Percentiles rank a stretch among this genome's conserved stretches.
Evolutionary conservation across 2,329 filamentous ascomycete genomes (phyloP).

Genomic region (Juglanconis sp.): DNA sequence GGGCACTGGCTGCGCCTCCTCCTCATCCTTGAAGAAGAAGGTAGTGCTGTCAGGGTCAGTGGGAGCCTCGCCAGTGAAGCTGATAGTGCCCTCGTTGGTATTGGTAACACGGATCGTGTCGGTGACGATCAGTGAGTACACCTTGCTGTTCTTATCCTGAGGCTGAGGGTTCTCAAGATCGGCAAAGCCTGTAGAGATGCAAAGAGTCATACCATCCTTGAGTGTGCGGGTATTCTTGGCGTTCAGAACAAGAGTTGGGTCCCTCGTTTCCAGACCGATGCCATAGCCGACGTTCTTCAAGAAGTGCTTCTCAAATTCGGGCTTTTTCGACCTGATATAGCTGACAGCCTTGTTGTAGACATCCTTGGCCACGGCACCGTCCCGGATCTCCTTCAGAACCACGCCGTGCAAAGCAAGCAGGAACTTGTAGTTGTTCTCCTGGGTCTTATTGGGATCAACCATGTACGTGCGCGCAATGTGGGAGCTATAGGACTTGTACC

Average conservation of each 20-base stretch:
- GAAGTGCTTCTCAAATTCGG: slow-evolving; percentile 93
- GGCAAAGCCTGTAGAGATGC: slow-evolving; percentile 83
- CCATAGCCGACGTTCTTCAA: slow-evolving; percentile 88
- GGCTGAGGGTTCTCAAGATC: slow-evolving; percentile 84
- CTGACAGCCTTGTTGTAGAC: slow-evolving; percentile 83
- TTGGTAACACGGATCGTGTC: slow-evolving; percentile 87
- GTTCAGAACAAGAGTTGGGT: slow-evolving; percentile 78
- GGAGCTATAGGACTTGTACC: slow-evolving; percentile 95
- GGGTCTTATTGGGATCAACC: slow-evolving; percentile 93
- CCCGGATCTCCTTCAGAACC: slow-evolving; percentile 86
- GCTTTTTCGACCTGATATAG: slow-evolving; percentile 84
- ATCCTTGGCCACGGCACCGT: slow-evolving; percentile 83
- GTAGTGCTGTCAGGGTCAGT: slow-evolving; percentile 91
- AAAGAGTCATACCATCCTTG: slow-evolving; percentile 96
- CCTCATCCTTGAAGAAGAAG: slow-evolving; percentile 98
- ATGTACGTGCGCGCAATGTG: slow-evolving; percentile 91
- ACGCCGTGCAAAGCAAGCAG: slow-evolving; percentile 79
- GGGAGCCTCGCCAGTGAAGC: slow-evolving; percentile 91
- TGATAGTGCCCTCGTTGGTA: slow-evolving; percentile 64
- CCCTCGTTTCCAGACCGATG: slow-evolving; percentile 88
- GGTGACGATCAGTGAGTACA: slow-evolving; percentile 84
- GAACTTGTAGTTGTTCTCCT: slow-evolving; percentile 92
- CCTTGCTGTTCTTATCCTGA: slow-evolving; percentile 84
- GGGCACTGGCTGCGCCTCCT: slow-evolving; percentile 79
- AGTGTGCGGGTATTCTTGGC: slow-evolving; percentile 79